Base-by-base conservation (phyloP, 75 land plant species). In the Chamaecyparis obtusa region DNA sequence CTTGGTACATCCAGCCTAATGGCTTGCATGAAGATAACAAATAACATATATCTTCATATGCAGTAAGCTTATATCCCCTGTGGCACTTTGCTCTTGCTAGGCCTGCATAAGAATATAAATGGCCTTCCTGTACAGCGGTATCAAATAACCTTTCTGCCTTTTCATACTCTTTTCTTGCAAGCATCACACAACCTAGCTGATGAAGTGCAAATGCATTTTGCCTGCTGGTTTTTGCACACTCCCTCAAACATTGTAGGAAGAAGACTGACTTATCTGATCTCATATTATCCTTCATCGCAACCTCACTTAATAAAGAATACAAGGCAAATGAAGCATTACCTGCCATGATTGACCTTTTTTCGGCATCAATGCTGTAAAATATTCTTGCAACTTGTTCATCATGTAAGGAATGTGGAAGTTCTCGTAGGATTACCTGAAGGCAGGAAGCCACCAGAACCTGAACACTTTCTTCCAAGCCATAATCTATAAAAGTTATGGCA, bases 1-100 rank as follows among this genome's bases (percentile, higher is more conserved):
- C 99, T 83, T 91, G 97, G 88, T 91, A 94, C 96, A 98, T 95
- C 99, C 99, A 98, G 19, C 99, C 99, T 83, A 88, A 91, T 33
- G 94, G 95, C 30, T 88, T 88, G 71, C 85, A 82, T 54, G 91
- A 89, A 51, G 92, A 92, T 13, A 96, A 93, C 36, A 92, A 88
- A 86, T 90, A 82, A 51, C 86, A 91, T 17, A 95, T 87, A 67
- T 88, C 91, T 43, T 92, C 89, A 87, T 92, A 92, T 30, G 97
- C 86, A 69, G 88, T 87, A 77, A 60, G 76, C 80, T 88, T 92
- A 64, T 93, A 87, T 27, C 97, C 99, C 84, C 82, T 89, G 27
- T 92, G 89, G 77, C 55, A 89, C 85, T 90, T 92, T 7, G 94
- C 83, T 90, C 99, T 92, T 32, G 95, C 94, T 56, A 96, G 86